These are phyloP conservation scores for Mucor irregularis DNA, from an alignment of 371 early-diverging fungal genomes.

Conservation along the genomic window DNA sequence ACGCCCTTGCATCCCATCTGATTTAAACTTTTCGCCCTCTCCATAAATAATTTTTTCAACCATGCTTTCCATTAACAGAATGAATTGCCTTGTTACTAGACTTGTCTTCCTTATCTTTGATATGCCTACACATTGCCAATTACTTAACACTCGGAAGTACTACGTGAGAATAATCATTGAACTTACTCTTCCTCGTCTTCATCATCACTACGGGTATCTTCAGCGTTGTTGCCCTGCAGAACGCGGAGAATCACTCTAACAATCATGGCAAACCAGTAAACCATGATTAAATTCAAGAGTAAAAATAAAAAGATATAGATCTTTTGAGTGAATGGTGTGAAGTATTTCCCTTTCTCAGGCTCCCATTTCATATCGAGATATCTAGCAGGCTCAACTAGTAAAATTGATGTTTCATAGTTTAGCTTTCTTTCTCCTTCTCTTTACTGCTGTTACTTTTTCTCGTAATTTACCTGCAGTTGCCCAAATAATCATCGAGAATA, in stretches of 20 bases:
- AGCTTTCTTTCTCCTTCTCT: neutral
- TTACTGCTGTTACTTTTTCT: neutral
- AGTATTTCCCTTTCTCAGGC: slow-evolving; percentile 64
- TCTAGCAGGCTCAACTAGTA: slow-evolving; percentile 44
- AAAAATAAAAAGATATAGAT: slow-evolving; percentile 61
- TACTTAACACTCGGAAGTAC: no score
- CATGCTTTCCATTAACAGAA: no score
- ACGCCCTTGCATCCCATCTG: no score
- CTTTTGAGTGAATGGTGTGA: slow-evolving; percentile 50
- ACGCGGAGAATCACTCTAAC: slow-evolving; percentile 65
- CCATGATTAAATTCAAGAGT: slow-evolving; percentile 63
- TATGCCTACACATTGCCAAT: no score
- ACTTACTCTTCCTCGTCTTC: slow-evolving; percentile 65
- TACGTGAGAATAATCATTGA: no score
- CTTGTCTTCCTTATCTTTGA: no score
- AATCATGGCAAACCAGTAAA: slow-evolving; percentile 83
- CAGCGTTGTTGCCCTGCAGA: slow-evolving; percentile 61
- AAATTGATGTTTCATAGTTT: neutral
- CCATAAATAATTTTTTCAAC: no score
- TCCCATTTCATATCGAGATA: slow-evolving; percentile 64
- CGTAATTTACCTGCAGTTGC: slow-evolving; percentile 43
- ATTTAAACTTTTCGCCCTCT: no score
- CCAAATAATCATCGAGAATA: slow-evolving; percentile 61
- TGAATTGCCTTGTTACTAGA: no score
- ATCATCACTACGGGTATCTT: slow-evolving; percentile 75